phyloP scores from a whole-genome alignment of 2,329 filamentous ascomycete genomes.

The Zymoseptoria tritici region DNA sequence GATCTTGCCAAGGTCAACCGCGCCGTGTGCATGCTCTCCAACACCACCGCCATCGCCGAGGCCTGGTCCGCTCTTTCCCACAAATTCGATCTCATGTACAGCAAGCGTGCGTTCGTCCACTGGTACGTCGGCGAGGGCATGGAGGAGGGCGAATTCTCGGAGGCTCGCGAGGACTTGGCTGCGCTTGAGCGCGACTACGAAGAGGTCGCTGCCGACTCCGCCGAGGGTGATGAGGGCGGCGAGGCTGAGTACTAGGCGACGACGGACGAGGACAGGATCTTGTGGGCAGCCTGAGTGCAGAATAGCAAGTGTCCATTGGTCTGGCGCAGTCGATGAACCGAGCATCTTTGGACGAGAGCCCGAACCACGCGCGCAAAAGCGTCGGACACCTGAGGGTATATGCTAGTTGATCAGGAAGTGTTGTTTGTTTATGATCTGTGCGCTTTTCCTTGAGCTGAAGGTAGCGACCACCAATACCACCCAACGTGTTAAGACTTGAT shows the following conservation, averaged over 20 bases:
- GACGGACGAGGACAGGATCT: background rate
- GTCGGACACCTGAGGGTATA: slow-evolving; percentile 7
- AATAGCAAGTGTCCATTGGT: slow-evolving; percentile 3
- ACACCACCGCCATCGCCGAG: slow-evolving; percentile 97
- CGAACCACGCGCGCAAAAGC: slow-evolving; percentile 2
- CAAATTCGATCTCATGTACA: slow-evolving; percentile 99
- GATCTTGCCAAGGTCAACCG: slow-evolving; percentile 97
- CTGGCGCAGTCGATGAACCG: slow-evolving; percentile 5
- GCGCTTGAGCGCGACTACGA: slow-evolving; percentile 98
- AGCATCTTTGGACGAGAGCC: slow-evolving; percentile 8
- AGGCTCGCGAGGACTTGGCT: slow-evolving; percentile 96
- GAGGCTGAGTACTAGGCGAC: slow-evolving; percentile 84
- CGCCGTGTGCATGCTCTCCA: slow-evolving; percentile 97
- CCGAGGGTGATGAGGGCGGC: slow-evolving; percentile 74
- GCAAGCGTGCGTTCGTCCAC: slow-evolving; percentile 99
- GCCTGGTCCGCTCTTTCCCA: slow-evolving; percentile 92
- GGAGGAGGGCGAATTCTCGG: slow-evolving; percentile 99
- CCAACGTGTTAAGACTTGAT: background rate
- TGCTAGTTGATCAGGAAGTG: slow-evolving; percentile 7
- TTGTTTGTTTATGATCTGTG: slow-evolving; percentile 4
- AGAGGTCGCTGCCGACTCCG: slow-evolving; percentile 91
- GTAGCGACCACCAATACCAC: slow-evolving; percentile 8
- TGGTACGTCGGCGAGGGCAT: slow-evolving; percentile 99
- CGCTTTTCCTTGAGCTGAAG: slow-evolving; percentile 4
- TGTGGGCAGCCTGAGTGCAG: background rate